Evolutionary conservation across 1,284 basidiomycete species (phyloP), one percentile per base, ranked within the genome.

Genomic region (Pyrrhoderma noxium): DNA sequence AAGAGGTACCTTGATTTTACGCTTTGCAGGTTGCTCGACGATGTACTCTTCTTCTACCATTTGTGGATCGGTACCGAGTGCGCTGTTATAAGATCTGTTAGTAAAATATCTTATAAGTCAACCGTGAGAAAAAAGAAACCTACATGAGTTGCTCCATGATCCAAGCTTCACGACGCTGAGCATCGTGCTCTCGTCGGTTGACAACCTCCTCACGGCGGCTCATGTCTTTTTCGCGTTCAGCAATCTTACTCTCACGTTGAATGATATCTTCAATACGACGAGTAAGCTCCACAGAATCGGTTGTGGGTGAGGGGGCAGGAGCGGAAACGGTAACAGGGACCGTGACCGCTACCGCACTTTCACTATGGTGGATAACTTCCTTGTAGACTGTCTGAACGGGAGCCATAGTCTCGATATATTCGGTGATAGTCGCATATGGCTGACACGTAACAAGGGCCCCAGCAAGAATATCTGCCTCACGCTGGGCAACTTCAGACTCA

Each of bases 91-190:
- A 23, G 50, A 37, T 39, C 25, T 37, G 50, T 22, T n/a, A 36
- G 22, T 23, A 34, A 31, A 4, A 18, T 37, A 52, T 16, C 16
- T 11, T 19, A 38, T 4, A 23, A 25, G 25, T 25, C n/a, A n/a
- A 42, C 34, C 38, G 42, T 35, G 44, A 19, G 23, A 45, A 19
- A 21, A 45, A 49, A 18, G 27, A 35, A 37, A 19, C 80, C 59
- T 72, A 90, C 88, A 87, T 80, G 45, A 90, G 77, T 60, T 90
- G 88, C 58, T 90, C 88, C 85, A 90, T 89, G 62, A 90, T 89
- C 87, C 88, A 90, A 39, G 70, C 74, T 65, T 90, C 88, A 55
- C 87, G 85, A 60, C 87, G 79, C 51, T 86, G 80, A 50, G 86
- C 85, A 61, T 90, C 87, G 45, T 88, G 83, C 62, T 90, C 87